These are phyloP conservation scores for Colletotrichum gloeosporioides DNA, from an alignment of 2,329 filamentous ascomycete species.

Conservation along the genomic window DNA sequence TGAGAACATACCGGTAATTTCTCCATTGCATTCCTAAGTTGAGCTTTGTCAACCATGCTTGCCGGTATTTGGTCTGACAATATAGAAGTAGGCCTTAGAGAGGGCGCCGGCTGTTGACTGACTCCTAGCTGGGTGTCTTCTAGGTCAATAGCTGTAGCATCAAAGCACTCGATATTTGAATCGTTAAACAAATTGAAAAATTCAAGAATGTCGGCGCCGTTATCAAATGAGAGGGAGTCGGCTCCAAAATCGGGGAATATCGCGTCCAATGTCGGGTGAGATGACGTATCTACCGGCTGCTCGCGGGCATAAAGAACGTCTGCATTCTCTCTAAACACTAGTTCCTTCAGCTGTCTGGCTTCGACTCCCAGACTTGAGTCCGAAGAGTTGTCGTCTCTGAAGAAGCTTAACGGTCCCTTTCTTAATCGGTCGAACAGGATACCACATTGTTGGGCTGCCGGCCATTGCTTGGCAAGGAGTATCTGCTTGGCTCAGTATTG, in stretches of 20 bases:
- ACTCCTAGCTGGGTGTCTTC: not conserved
- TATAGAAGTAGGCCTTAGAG: not conserved
- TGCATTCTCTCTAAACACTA: not conserved
- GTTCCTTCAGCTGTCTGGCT: not conserved
- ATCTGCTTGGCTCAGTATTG: not conserved
- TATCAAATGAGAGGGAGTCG: not conserved
- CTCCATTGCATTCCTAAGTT: not conserved
- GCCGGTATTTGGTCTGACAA: not conserved
- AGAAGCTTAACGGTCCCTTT: not conserved
- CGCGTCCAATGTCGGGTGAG: not conserved
- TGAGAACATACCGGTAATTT: not conserved
- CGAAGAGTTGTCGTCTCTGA: not conserved
- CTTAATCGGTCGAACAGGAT: not conserved
- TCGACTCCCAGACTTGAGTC: not conserved
- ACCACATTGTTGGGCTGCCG: not conserved
- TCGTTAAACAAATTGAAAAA: not conserved
- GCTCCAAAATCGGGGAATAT: not conserved
- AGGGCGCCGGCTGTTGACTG: not conserved
- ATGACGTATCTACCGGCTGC: not conserved
- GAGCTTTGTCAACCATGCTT: not conserved
- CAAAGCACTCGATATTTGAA: not conserved
- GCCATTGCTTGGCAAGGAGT: not conserved
- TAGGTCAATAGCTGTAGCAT: not conserved
- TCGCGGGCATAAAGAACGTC: not conserved
- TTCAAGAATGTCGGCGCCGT: not conserved